Conservation (phyloP, 2,329 filamentous ascomycete genomes). For the Microsporum canis region DNA sequence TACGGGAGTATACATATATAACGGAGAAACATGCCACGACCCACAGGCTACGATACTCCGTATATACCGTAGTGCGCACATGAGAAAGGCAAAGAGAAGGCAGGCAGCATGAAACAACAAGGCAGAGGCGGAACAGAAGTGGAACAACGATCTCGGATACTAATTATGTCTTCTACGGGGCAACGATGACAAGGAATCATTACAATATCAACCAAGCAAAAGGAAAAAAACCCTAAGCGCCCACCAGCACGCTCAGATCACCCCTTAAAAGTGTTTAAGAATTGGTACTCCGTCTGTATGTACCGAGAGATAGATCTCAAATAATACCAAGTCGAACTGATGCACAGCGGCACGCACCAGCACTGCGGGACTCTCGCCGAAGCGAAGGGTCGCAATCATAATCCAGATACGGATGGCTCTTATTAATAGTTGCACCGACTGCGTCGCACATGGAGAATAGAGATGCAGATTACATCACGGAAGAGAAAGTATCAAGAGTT, state of each 20-base stretch:
- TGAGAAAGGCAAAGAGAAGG: background rate
- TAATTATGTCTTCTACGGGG: background rate
- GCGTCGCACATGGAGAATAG: background rate
- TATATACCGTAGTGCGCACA: background rate
- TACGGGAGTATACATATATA: too few species aligned
- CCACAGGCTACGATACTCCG: background rate
- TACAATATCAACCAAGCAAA: background rate
- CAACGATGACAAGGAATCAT: background rate
- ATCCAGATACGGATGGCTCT: background rate
- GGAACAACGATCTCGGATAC: constrained; percentile 1
- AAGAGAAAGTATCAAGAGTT: background rate
- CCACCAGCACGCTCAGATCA: background rate
- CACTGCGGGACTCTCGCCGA: background rate
- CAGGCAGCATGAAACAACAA: background rate
- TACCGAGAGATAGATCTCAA: background rate
- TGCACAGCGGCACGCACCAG: background rate
- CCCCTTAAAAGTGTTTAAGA: background rate
- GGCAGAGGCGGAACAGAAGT: constrained; percentile 1
- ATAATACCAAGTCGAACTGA: background rate
- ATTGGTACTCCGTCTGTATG: background rate
- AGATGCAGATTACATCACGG: background rate
- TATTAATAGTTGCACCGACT: constrained; percentile 1
- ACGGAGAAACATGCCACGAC: background rate
- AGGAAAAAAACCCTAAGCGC: background rate
- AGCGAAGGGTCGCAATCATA: background rate